phyloP scores from a whole-genome alignment of 2,329 filamentous ascomycete species.

The Hypoxylon sp. region DNA sequence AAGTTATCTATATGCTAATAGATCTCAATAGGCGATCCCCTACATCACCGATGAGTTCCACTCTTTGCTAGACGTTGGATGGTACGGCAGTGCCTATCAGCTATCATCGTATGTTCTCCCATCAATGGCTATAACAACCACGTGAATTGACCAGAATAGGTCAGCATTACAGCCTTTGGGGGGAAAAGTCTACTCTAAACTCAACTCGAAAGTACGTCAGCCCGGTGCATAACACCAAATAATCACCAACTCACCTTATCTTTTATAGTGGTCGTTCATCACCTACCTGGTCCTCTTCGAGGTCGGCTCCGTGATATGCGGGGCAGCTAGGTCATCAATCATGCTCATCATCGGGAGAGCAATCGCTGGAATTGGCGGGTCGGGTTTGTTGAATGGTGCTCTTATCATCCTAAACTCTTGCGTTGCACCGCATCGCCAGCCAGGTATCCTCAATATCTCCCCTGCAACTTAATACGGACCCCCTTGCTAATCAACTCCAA shows the following conservation, averaged over 20 bases:
- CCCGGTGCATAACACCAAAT: not conserved
- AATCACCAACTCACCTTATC: not conserved
- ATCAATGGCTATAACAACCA: no score
- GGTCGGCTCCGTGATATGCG: constrained; percentile 67
- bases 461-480: not conserved
- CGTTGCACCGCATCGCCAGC: constrained; percentile 19
- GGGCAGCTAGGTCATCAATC: constrained; percentile 60
- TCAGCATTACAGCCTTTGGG: constrained; percentile 28
- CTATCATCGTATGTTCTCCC: constrained; percentile 19
- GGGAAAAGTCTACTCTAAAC: constrained; percentile 30
- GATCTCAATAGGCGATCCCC: constrained; percentile 27
- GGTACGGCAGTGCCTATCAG: constrained; percentile 53
- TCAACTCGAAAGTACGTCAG: constrained; percentile 24
- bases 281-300: constrained; percentile 65
- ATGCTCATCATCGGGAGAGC: constrained; percentile 69
- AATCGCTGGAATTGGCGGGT: constrained; percentile 65
- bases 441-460: constrained; percentile 8
- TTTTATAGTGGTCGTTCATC: constrained; percentile 42
- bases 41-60: constrained; percentile 36
- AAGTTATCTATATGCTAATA: not conserved
- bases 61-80: constrained; percentile 34
- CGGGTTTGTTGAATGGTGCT: constrained; percentile 64
- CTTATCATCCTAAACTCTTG: constrained; percentile 32
- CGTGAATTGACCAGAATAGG: constrained; percentile 4
- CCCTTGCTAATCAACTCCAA: not conserved